Percentiles rank a stretch among this genome's conserved stretches.
phyloP scores from a whole-genome alignment of 2,329 filamentous ascomycete genomes.

The Blastomyces percursus region DNA sequence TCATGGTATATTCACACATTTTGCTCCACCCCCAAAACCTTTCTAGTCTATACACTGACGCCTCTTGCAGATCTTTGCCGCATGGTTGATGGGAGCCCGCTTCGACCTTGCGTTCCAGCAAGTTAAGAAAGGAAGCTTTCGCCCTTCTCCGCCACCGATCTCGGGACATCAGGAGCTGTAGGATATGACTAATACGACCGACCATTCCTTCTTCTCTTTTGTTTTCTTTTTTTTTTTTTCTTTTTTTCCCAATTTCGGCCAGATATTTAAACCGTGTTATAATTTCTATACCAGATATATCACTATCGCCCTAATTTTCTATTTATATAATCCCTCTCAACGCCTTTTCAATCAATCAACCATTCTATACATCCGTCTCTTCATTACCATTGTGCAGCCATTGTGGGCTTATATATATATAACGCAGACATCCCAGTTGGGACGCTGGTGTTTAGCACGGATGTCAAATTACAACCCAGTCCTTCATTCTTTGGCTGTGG shows the following conservation, averaged over 20 bases:
- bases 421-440: too few relatives aligned
- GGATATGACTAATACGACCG: constrained; percentile 10
- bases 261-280: not conserved
- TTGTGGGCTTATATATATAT: too few relatives aligned
- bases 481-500: constrained; percentile 58
- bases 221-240: not conserved
- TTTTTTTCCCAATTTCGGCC: not conserved
- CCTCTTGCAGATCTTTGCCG: constrained; percentile 54
- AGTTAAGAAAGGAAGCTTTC: constrained; percentile 41
- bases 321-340: not conserved
- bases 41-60: not conserved
- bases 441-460: constrained; percentile 57
- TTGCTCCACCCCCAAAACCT: not conserved
- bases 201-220: not conserved
- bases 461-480: constrained; percentile 99
- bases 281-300: constrained; percentile 7
- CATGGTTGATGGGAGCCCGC: constrained; percentile 69
- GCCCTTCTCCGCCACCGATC: constrained; percentile 28
- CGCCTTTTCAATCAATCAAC: not conserved
- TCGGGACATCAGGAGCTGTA: constrained; percentile 35
- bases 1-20: constrained; percentile 59
- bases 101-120: constrained; percentile 61
- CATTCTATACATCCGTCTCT: not conserved
- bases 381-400: not conserved
- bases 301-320: constrained; percentile 7